phyloP scores from a whole-genome alignment of 2,329 filamentous ascomycete genomes.

The Albifimbria verrucaria region DNA sequence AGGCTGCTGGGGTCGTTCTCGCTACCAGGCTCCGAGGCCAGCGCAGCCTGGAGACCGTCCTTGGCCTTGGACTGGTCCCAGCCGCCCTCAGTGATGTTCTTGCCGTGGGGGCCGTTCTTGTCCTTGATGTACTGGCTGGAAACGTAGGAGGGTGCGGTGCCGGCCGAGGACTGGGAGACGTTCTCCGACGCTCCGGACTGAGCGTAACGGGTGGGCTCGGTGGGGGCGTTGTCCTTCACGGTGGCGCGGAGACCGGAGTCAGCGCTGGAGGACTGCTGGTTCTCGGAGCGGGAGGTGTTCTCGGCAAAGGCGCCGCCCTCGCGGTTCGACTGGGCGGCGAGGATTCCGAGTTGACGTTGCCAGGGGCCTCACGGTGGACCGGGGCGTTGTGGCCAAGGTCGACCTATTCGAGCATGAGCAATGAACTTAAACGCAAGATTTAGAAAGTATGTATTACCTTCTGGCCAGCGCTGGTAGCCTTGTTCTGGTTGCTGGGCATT shows the following conservation, averaged over 20 bases:
- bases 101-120: slow-evolving; percentile 36
- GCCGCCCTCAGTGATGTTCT: slow-evolving; percentile 37
- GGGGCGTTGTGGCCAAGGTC: slow-evolving; percentile 45
- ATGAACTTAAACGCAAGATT: neutral
- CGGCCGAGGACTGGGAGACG: slow-evolving; percentile 10
- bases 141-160: slow-evolving; percentile 35
- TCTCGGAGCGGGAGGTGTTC: slow-evolving; percentile 18
- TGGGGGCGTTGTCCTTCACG: slow-evolving; percentile 17
- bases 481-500: slow-evolving; percentile 17
- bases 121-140: slow-evolving; percentile 28
- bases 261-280: slow-evolving; percentile 33
- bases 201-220: slow-evolving; percentile 4
- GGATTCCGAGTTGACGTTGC: slow-evolving; percentile 65
- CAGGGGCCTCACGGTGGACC: slow-evolving; percentile 56
- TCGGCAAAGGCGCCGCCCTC: slow-evolving; percentile 54
- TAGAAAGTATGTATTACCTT: slow-evolving; percentile 14
- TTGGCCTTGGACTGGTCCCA: slow-evolving; percentile 28
- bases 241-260: neutral
- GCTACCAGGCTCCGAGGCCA: slow-evolving; percentile 41
- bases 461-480: slow-evolving; percentile 13
- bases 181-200: slow-evolving; percentile 3
- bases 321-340: slow-evolving; percentile 69
- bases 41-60: slow-evolving; percentile 35
- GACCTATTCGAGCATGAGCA: slow-evolving; percentile 34
- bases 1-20: slow-evolving; percentile 43